Base-by-base conservation (phyloP, 1,284 basidiomycete species). In the Trichosporon asahii region DNA sequence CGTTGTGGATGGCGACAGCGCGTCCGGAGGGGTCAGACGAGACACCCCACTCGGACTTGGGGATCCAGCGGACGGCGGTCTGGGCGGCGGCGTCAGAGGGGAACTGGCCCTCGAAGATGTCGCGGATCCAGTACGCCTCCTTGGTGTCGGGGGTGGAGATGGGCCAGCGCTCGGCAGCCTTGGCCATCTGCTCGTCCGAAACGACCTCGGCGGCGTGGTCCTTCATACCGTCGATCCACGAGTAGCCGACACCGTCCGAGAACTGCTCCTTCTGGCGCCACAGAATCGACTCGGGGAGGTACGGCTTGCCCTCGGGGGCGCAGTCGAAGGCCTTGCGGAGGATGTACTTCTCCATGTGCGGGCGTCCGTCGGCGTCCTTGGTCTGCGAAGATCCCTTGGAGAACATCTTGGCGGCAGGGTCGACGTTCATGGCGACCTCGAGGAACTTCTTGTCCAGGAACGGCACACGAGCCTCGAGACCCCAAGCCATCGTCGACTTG, bases 241-340 rank as follows among this genome's bases (percentile, higher is more conserved):
- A 97, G 85, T 99, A 99, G 31, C 97, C 97, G 69, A 99, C 97
- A 72, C 97, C 97, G 81, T 99, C 97, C 12, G 94, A 97, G 86
- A 99, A 99, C 80, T 98, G 95, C 84, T 99, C 97, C 84, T 99
- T 99, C 83, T 99, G 97, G 73, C 97, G 89, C 97, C 97, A 99
- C 53, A 99, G 88, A 77, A 99, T 98, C 40, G 91, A 92, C 72
- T 89, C 88, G 23, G 97, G 97, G 67, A 99, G 89, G 85, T 98
- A 99, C 3, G 95, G 90, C 90, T 96, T 86, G 53, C 86, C 84
- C 73, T 91, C 91, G 3, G 92, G 91, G 1, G 92, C 84, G 75
- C 89, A 89, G 82, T 99, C 97, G 84, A 99, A 99, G 2, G 96
- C 96, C 85, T 98, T 99, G 73, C 96, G 90, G 74, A 99, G 85